Evolutionary conservation across 148 eudicot genomes (phyloP), one percentile per base, ranked within the genome.

Genomic region (Polygonum aviculare): DNA sequence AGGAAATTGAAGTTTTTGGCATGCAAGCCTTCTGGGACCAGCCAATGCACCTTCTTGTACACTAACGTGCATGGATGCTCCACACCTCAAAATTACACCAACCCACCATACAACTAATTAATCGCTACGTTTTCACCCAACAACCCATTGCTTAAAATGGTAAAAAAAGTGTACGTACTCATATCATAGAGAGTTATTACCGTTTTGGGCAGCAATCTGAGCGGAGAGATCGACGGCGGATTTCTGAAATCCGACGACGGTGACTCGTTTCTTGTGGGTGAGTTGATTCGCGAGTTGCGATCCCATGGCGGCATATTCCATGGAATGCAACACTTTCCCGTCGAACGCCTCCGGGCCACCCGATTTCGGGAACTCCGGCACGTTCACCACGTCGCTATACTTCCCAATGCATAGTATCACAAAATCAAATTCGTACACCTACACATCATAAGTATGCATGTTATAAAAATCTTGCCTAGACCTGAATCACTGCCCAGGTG

Each of bases 41-140:
- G 77, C 85, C 85, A 83, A 69, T 83, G 80, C 59, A 19, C 76
- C 38, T 75, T 80, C 78, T 71, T 83, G 80, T 69, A 77, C 36
- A 83, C 4, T 69, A 80, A 35, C 8, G 82, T 77, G 47, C 82
- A 83, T 38, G 80, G 82, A 21, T 77, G 45, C 5, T 9, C 67
- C 48, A 19, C 51, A 2, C 78, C 82, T 54, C 26, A 21, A 15
- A 51, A 51, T 51, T 51, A 51, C 16, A 2, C 4, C 16, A 16
- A 16, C 14, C 16, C 19, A 16, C 4, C 16, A 44, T 44, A 26
- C 31, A 44, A 44, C 0, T 44, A 6, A 44, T 39, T 39, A 39
- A 39, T 39, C 4, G 31, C 31, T 26, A 26, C 31, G 31, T 26
- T 26, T 26, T 26, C 7, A 39, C 41, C 41, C 7, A 39, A 39